Evolutionary conservation across 805 yeast genomes (phyloP).

Genomic region (Kregervanrija pseudodelftensis): DNA sequence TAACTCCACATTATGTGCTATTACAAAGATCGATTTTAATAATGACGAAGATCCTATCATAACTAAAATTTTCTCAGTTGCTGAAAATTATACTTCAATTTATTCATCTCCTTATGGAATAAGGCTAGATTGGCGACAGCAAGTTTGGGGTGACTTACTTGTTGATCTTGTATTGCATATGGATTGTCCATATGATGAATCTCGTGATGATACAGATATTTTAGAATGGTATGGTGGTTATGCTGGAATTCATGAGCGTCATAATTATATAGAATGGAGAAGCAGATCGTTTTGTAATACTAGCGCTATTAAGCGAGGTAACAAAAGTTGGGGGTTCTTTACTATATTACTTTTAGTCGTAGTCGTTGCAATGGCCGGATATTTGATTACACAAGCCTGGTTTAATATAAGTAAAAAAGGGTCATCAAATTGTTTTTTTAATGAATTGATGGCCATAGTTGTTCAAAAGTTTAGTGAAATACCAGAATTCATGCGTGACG

Average conservation of each 20-base stretch:
- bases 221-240: constrained; percentile 5
- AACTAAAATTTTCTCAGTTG: too few species aligned
- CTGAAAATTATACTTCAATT: too few species aligned
- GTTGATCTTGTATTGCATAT: constrained; percentile 42
- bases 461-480: constrained; percentile 49
- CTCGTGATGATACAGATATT: constrained; percentile 14
- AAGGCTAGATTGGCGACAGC: too few species aligned
- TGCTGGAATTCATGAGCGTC: not conserved
- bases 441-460: constrained; percentile 64
- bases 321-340: constrained; percentile 63
- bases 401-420: constrained; percentile 61
- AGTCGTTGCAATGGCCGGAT: constrained; percentile 65
- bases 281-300: constrained; percentile 10
- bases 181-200: constrained; percentile 34
- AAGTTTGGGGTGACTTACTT: constrained; percentile 51
- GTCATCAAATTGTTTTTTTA: constrained; percentile 57
- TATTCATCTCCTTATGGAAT: too few species aligned
- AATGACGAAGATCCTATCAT: constrained; percentile 36
- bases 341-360: constrained; percentile 73
- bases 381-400: constrained; percentile 71
- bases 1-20: constrained; percentile 74
- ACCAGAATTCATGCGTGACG: constrained; percentile 62
- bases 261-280: constrained; percentile 15
- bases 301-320: too few species aligned
- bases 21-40: constrained; percentile 49